A percentile compares a stretch with the other conserved stretches of the same genome.
Evolutionary conservation across 2,329 filamentous ascomycete species (phyloP).

Genomic region (Byssochlamys sp.): DNA sequence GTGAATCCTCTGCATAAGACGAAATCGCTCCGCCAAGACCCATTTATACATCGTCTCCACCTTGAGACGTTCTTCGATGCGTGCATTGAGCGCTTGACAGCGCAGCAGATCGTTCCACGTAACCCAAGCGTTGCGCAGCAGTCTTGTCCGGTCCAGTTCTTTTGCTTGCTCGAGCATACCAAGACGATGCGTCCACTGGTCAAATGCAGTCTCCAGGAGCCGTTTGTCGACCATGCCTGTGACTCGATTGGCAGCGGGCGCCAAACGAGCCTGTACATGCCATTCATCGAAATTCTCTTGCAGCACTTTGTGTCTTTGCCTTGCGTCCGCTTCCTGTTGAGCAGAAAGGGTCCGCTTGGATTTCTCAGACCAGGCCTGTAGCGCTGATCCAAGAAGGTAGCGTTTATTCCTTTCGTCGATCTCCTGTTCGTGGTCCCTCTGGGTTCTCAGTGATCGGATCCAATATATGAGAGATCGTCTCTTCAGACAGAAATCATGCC

Average conservation of each 20-base stretch:
- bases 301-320: conserved; percentile 24
- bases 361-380: conserved; percentile 28
- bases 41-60: conserved; percentile 52
- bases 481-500: conserved; percentile 33
- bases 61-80: conserved; percentile 48
- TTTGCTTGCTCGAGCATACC: conserved; percentile 40
- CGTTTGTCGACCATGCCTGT: conserved; percentile 37
- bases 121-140: conserved; percentile 50
- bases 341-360: conserved; percentile 17
- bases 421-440: conserved; percentile 30
- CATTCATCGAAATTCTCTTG: conserved; percentile 33
- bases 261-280: conserved; percentile 33
- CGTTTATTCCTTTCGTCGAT: conserved; percentile 24
- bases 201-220: conserved; percentile 38
- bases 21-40: conserved; percentile 44
- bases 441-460: conserved; percentile 31
- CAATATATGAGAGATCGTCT: conserved; percentile 32
- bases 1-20: conserved; percentile 30
- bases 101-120: conserved; percentile 55
- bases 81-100: conserved; percentile 41
- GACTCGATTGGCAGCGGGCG: conserved; percentile 34
- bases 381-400: conserved; percentile 16
- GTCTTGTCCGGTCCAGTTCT: conserved; percentile 41
- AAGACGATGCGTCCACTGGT: conserved; percentile 41
- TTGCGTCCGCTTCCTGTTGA: conserved; percentile 22